These are phyloP conservation scores for Astrothelium macrocarpum DNA, from an alignment of 495 filamentous ascomycete species.

Conservation along the genomic window DNA sequence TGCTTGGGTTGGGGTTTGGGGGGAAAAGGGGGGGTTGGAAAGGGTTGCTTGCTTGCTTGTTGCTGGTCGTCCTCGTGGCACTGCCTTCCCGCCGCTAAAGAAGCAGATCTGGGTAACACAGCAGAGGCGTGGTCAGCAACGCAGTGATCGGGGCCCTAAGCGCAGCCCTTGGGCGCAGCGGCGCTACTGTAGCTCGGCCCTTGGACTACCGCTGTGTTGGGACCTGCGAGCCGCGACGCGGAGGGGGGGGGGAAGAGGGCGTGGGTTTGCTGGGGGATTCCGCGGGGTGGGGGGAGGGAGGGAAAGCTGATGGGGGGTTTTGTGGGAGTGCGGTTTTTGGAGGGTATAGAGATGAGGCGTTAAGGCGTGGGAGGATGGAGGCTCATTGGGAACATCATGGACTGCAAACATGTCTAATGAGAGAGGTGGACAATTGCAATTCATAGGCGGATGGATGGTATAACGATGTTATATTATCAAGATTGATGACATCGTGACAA, in stretches of 20 bases:
- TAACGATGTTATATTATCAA: too few species aligned
- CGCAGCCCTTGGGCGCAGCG: background rate
- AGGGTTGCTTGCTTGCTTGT: too few species aligned
- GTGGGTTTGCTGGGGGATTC: background rate
- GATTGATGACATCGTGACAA: too few species aligned
- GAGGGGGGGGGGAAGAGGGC: background rate
- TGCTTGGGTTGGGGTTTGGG: background rate
- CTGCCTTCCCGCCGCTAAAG: background rate
- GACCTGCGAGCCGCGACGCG: background rate
- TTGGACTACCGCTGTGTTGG: background rate
- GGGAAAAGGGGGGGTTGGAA: too few species aligned
- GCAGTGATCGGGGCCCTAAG: background rate
- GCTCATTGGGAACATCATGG: too few species aligned
- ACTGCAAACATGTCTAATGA: too few species aligned
- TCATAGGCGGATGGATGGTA: too few species aligned
- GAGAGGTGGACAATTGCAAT: too few species aligned
- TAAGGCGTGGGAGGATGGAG: too few species aligned
- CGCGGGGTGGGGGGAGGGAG: background rate
- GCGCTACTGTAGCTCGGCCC: conserved; percentile 2
- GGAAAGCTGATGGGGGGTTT: too few species aligned
- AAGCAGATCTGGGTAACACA: conserved; percentile 4
- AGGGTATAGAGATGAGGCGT: too few species aligned
- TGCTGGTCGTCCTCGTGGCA: background rate
- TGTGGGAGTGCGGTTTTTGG: background rate
- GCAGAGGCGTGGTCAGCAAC: background rate